A percentile compares a stretch with the other conserved stretches of the same genome.
phyloP scores from a whole-genome alignment of 2,329 filamentous ascomycete species.

The Periconia digitata region DNA sequence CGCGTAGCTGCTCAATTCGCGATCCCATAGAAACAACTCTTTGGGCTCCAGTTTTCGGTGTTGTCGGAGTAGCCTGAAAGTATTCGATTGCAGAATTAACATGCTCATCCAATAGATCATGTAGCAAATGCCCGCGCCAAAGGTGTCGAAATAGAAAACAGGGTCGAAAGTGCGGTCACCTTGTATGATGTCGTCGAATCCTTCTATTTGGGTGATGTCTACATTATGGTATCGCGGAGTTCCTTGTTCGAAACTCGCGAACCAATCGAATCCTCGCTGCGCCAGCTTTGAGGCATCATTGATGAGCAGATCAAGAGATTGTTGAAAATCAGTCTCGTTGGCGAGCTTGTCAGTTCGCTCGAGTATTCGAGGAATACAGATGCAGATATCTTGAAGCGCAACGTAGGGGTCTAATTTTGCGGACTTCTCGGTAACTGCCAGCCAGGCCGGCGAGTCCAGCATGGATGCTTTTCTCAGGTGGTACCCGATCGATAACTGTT shows the following conservation, averaged over 20 bases:
- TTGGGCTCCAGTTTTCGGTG: slow-evolving; percentile 29
- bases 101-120: slow-evolving; percentile 42
- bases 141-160: slow-evolving; percentile 36
- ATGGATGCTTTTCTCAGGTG: slow-evolving; percentile 39
- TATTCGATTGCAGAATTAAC: slow-evolving; percentile 39
- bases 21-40: slow-evolving; percentile 35
- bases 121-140: slow-evolving; percentile 36
- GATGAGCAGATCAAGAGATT: slow-evolving; percentile 28
- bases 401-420: slow-evolving; percentile 38
- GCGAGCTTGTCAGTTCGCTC: slow-evolving; percentile 33
- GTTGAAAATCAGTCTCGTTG: slow-evolving; percentile 1
- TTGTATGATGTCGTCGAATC: slow-evolving; percentile 26
- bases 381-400: slow-evolving; percentile 34
- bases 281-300: slow-evolving; percentile 28
- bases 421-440: slow-evolving; percentile 30
- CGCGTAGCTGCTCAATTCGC: slow-evolving; percentile 32
- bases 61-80: slow-evolving; percentile 30
- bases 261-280: slow-evolving; percentile 30
- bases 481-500: slow-evolving; percentile 37
- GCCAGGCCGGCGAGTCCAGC: slow-evolving; percentile 37
- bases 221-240: slow-evolving; percentile 34
- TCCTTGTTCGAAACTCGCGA: slow-evolving; percentile 31
- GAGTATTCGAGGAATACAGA: slow-evolving; percentile 36
- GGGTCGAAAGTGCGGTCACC: slow-evolving; percentile 29
- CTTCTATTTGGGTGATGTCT: slow-evolving; percentile 22